Evolutionary conservation across 805 yeast species (phyloP).

Genomic region (Starmerella floricola): DNA sequence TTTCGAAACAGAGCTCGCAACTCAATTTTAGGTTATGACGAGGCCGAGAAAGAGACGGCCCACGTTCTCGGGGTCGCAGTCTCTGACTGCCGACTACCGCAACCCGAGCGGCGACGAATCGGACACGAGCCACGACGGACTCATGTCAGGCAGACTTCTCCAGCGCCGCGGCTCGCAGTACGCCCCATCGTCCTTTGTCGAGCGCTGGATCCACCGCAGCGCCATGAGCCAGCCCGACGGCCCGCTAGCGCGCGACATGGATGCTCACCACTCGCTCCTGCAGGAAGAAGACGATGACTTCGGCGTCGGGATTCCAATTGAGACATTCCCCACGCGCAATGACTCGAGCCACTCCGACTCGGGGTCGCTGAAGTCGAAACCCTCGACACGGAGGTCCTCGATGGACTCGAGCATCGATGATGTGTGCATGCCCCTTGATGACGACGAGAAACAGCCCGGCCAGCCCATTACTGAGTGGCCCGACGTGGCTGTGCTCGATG

Average conservation of each 20-base stretch:
- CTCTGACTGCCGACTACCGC: not conserved
- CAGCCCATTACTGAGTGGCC: conserved; percentile 51
- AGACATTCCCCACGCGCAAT: conserved; percentile 4
- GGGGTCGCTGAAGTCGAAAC: conserved; percentile 38
- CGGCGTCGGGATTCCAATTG: conserved; percentile 21
- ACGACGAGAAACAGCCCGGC: conserved; percentile 23
- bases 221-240: conserved; percentile 8
- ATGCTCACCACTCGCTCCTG: not conserved
- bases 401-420: conserved; percentile 68
- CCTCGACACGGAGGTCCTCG: conserved; percentile 48
- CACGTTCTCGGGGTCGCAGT: conserved; percentile 11
- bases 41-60: conserved; percentile 18
- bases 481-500: conserved; percentile 60
- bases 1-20: not conserved
- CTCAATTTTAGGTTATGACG: conserved; percentile 7
- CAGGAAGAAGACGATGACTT: conserved; percentile 11
- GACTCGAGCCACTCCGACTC: conserved; percentile 9
- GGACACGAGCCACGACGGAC: conserved; percentile 6
- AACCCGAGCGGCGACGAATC: not conserved
- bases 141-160: conserved; percentile 1
- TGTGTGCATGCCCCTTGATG: conserved; percentile 77
- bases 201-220: conserved; percentile 23
- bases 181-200: conserved; percentile 17
- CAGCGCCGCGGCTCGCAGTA: conserved; percentile 13
- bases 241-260: conserved; percentile 4